Base-by-base conservation (phyloP, 2,329 filamentous ascomycete genomes). In the Colletotrichum orchidophilum region DNA sequence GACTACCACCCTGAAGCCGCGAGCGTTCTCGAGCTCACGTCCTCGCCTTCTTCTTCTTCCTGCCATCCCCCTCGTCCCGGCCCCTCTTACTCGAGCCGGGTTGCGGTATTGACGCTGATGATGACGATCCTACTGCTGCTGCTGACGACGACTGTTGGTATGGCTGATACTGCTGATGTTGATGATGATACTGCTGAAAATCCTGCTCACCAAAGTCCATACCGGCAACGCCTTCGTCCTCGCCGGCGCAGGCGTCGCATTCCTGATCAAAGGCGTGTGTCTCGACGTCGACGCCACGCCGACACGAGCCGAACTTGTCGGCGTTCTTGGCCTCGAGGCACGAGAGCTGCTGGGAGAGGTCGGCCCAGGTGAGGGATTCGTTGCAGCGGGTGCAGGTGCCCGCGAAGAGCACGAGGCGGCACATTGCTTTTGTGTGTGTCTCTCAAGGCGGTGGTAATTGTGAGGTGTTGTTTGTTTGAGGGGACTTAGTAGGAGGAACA, bases 301-400 rank as follows among this genome's bases (percentile, higher is more conserved):
- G 74, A 75, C 85, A 87, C 57, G 81, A 76, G 50, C 85, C 85
- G 64, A 87, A 86, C 12, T 74, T 74, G 58, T 82, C 84, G 26
- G 79, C 80, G 77, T 87, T 87, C 74, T 87, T 87, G 46, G 85
- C 84, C 72, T 86, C 81, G 60, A 87, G 82, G 66, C 85, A 87
- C 8, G 82, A 84, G 3, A 87, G 79, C 73, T 84, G 78, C 75
- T 86, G 84, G 13, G 81, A 78, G 24, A 87, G 79, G 9, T 86
- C 83, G 29, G 81, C 77, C 84, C 85, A 85, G 18, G 79, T 82
- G 63, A 84, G 81, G 54, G 71, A 74, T 6, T 80, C 77, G 50
- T 76, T 79, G 76, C 85, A 87, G 58, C 78, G 79, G 46, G 83
- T 82, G 77, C 85, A 87, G 50, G 77, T 75, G 57, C 85, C 85